Percentiles rank a stretch among this genome's conserved stretches.
These are phyloP conservation scores for Draba incana DNA, from an alignment of 345 rosid species.

Conservation along the genomic window DNA sequence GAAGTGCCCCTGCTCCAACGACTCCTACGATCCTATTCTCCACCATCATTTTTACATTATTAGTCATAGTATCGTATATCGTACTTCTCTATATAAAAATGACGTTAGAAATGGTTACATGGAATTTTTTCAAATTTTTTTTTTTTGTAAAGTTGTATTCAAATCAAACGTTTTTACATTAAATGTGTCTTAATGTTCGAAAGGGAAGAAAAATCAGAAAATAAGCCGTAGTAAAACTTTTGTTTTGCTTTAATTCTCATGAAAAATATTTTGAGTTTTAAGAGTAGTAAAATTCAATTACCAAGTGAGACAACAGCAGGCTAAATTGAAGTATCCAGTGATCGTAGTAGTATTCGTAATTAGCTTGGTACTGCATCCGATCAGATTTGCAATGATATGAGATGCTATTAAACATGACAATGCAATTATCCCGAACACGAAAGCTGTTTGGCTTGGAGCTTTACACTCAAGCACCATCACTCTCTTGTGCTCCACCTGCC, in stretches of 20 bases:
- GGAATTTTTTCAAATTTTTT: too few species aligned
- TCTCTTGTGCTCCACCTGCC: conserved; percentile 30
- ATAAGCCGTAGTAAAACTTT: too few species aligned
- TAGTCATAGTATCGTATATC: too few species aligned
- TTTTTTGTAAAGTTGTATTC: too few species aligned
- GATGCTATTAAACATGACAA: conserved; percentile 22
- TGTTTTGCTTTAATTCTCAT: too few species aligned
- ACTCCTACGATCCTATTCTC: conserved; percentile 15
- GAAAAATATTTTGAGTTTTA: not conserved
- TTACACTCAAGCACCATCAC: conserved; percentile 31
- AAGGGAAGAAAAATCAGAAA: too few species aligned
- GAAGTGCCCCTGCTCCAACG: conserved; percentile 1
- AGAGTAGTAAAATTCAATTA: conserved; percentile 4
- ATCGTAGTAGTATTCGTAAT: not conserved
- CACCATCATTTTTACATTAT: not conserved
- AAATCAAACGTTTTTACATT: too few species aligned
- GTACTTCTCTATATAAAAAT: too few species aligned
- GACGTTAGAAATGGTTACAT: too few species aligned
- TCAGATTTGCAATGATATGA: conserved; percentile 17
- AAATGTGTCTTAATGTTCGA: too few species aligned
- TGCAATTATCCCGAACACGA: conserved; percentile 26
- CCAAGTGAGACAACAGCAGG: conserved; percentile 21
- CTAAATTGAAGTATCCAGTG: conserved; percentile 1
- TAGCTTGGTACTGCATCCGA: conserved; percentile 20
- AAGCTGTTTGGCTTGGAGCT: conserved; percentile 37